A percentile compares a stretch with the other conserved stretches of the same genome.
Conservation (phyloP, 129 eudicot genomes). For the Chrysanthemum seticuspe region DNA sequence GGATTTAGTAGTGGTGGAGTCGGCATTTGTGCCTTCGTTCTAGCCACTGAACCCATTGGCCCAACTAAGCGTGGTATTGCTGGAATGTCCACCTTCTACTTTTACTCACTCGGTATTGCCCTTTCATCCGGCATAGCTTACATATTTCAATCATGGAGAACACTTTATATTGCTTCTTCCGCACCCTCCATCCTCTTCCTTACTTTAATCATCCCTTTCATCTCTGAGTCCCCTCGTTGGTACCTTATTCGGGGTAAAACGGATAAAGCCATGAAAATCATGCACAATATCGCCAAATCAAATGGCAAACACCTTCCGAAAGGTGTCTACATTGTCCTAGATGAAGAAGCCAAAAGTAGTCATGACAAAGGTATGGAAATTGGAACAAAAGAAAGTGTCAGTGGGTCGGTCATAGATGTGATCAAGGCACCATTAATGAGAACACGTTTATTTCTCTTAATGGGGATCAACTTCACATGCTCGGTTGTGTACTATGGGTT, state of each 20-base stretch:
- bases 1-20: constrained; percentile 88
- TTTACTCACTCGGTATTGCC: constrained; percentile 82
- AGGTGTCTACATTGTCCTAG: constrained; percentile 46
- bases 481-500: constrained; percentile 77
- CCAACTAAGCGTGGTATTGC: constrained; percentile 74
- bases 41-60: constrained; percentile 84
- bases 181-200: constrained; percentile 69
- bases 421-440: constrained; percentile 54
- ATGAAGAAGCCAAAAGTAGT: constrained; percentile 35
- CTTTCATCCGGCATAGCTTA: constrained; percentile 68
- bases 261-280: constrained; percentile 56
- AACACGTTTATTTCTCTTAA: constrained; percentile 52
- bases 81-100: constrained; percentile 95
- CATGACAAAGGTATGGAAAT: background rate
- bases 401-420: constrained; percentile 61
- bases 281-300: constrained; percentile 57
- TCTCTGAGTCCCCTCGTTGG: constrained; percentile 96
- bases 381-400: constrained; percentile 28
- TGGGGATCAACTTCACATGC: constrained; percentile 58
- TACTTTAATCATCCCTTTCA: constrained; percentile 57
- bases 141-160: constrained; percentile 65
- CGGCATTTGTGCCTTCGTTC: constrained; percentile 88
- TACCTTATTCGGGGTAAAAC: constrained; percentile 59
- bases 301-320: constrained; percentile 57
- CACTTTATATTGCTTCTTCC: constrained; percentile 69